Evolutionary conservation across 2,329 filamentous ascomycete species (phyloP).

Genomic region (Fusarium nematophilum): DNA sequence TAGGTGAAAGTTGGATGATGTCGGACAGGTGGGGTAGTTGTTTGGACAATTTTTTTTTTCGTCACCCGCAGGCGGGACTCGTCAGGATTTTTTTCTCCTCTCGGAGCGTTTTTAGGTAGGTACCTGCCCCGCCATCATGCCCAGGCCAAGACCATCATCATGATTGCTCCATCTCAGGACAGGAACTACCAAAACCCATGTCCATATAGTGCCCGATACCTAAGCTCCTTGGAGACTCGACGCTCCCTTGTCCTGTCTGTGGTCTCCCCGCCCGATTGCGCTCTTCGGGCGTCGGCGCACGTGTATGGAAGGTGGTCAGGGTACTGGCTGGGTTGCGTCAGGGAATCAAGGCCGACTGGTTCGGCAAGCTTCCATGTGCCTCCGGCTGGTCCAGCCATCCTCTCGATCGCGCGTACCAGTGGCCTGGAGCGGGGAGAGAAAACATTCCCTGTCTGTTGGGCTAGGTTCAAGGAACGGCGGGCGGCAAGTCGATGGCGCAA

Average conservation of each 20-base stretch:
- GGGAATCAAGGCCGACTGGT: conserved; percentile 35
- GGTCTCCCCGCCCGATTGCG: conserved; percentile 19
- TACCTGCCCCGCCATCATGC: conserved; percentile 34
- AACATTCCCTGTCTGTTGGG: neutral
- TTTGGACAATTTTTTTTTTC: conserved; percentile 19
- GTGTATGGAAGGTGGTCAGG: conserved; percentile 44
- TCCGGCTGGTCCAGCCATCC: neutral
- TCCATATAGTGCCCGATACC: neutral
- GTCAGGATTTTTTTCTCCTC: conserved; percentile 16
- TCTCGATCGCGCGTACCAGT: neutral
- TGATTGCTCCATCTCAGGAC: conserved; percentile 10
- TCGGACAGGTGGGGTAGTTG: conserved; percentile 35
- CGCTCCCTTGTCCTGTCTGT: neutral
- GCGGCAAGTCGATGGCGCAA: conserved; percentile 43
- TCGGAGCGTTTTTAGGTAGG: neutral
- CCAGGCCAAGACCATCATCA: conserved; percentile 26
- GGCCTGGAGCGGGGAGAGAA: neutral
- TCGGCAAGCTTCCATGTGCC: conserved; percentile 20
- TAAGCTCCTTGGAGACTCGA: neutral
- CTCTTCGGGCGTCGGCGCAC: conserved; percentile 35
- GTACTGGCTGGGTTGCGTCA: conserved; percentile 39
- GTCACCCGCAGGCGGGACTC: too few relatives aligned
- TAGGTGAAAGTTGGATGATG: conserved; percentile 30
- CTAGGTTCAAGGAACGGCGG: conserved; percentile 17
- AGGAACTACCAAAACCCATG: neutral